These are phyloP conservation scores for Fusarium decemcellulare DNA, from an alignment of 2,329 filamentous ascomycete genomes.

Conservation along the genomic window DNA sequence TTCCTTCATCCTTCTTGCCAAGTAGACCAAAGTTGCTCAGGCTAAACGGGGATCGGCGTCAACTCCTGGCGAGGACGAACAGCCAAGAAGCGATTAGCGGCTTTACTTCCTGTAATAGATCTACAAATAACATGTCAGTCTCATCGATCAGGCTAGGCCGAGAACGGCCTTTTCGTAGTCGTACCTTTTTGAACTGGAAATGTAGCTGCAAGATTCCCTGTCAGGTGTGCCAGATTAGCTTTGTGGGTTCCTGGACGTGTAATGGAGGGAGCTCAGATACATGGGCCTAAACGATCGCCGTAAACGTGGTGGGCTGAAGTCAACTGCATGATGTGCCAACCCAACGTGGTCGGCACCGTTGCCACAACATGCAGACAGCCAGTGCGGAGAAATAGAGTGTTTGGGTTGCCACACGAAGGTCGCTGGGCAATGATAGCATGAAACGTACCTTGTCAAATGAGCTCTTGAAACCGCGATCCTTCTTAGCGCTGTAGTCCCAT, in stretches of 20 bases:
- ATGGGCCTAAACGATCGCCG: slow-evolving; percentile 22
- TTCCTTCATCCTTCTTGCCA: slow-evolving; percentile 13
- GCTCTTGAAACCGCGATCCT: slow-evolving; percentile 94
- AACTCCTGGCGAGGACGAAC: slow-evolving; percentile 11
- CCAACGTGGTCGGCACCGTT: slow-evolving; percentile 19
- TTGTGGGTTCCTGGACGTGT: slow-evolving; percentile 19
- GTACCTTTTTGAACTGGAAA: slow-evolving; percentile 98
- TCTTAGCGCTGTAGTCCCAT: slow-evolving; percentile 98
- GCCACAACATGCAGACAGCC: slow-evolving; percentile 24
- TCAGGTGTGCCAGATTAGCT: slow-evolving; percentile 42
- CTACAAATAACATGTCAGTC: slow-evolving; percentile 53
- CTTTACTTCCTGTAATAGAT: slow-evolving; percentile 70
- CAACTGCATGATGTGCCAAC: slow-evolving; percentile 26
- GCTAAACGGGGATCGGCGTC: slow-evolving; percentile 16
- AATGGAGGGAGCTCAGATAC: slow-evolving; percentile 11
- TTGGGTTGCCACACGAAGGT: slow-evolving; percentile 29
- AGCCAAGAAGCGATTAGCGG: not conserved
- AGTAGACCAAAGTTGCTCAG: slow-evolving; percentile 6
- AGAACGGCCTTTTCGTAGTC: slow-evolving; percentile 34
- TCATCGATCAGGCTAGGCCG: slow-evolving; percentile 12
- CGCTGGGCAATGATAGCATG: slow-evolving; percentile 22
- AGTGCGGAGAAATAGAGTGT: slow-evolving; percentile 29
- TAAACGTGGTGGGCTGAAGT: slow-evolving; percentile 22
- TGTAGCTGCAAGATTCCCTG: slow-evolving; percentile 96
- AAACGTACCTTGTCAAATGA: slow-evolving; percentile 93